A percentile compares a stretch with the other conserved stretches of the same genome.
These are phyloP conservation scores for Globisporangium viniferum DNA, from an alignment of 352 stramenopile species.

Conservation along the genomic window DNA sequence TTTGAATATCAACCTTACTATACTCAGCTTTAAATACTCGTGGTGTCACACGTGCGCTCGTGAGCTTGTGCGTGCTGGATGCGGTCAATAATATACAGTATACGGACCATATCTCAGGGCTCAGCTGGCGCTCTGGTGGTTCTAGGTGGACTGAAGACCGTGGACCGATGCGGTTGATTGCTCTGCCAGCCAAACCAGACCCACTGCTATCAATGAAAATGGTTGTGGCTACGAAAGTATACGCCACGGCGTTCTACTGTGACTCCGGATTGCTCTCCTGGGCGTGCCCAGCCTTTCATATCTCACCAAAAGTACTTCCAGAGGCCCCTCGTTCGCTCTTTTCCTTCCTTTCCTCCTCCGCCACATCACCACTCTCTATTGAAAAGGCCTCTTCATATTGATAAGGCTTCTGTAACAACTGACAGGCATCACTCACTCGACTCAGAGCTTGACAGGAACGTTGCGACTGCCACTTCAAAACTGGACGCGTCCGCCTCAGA, in stretches of 20 bases:
- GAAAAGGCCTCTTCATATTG: no score
- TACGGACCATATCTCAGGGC: not conserved
- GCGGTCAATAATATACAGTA: not conserved
- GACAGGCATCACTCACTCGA: not conserved
- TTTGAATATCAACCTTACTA: no score
- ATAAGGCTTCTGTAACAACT: not conserved
- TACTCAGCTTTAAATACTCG: no score
- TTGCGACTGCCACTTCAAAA: not conserved
- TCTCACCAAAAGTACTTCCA: not conserved
- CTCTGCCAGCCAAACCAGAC: not conserved
- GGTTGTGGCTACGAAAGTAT: not conserved
- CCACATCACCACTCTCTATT: not conserved
- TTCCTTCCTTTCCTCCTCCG: not conserved
- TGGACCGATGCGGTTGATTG: not conserved
- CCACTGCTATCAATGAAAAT: not conserved
- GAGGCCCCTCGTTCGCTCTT: not conserved
- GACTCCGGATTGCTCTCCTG: not conserved
- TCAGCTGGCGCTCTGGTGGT: not conserved
- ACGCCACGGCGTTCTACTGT: not conserved
- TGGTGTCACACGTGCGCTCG: not conserved
- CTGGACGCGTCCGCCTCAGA: constrained; percentile 10
- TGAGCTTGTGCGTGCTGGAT: no score
- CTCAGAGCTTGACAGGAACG: not conserved
- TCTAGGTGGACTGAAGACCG: not conserved
- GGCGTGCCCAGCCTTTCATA: constrained; percentile 3